Evolutionary conservation across 2,329 filamentous ascomycete genomes (phyloP).

Genomic region (Pseudogymnoascus verrucosus): DNA sequence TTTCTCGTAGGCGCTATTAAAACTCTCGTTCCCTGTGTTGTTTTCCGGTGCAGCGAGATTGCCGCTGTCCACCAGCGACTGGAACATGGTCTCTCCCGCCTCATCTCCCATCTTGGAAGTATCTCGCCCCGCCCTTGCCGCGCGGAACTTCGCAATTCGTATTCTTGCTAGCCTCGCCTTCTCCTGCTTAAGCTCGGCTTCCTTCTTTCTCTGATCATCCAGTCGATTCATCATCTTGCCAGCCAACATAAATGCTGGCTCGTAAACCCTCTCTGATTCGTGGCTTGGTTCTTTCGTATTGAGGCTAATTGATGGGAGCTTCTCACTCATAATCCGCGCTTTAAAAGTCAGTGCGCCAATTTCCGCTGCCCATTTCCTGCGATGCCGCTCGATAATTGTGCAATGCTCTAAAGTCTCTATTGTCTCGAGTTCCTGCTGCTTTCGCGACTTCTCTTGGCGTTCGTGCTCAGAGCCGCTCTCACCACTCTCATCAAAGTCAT

Average conservation of each 20-base stretch:
- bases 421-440: background rate
- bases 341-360: background rate
- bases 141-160: background rate
- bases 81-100: background rate
- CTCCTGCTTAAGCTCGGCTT: background rate
- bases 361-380: constrained; percentile 2
- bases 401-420: background rate
- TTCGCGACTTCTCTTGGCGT: background rate
- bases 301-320: background rate
- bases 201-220: background rate
- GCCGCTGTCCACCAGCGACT: background rate
- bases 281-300: background rate
- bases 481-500: background rate
- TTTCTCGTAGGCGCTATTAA: background rate
- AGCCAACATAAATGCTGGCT: background rate
- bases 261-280: background rate
- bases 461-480: background rate
- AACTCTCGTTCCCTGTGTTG: background rate
- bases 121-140: background rate
- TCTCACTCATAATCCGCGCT: background rate
- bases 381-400: background rate
- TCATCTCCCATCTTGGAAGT: background rate
- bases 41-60: background rate
- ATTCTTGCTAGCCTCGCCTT: background rate
- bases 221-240: background rate